Evolutionary conservation across 495 filamentous ascomycete genomes (phyloP).

Genomic region (Terfezia claveryi): DNA sequence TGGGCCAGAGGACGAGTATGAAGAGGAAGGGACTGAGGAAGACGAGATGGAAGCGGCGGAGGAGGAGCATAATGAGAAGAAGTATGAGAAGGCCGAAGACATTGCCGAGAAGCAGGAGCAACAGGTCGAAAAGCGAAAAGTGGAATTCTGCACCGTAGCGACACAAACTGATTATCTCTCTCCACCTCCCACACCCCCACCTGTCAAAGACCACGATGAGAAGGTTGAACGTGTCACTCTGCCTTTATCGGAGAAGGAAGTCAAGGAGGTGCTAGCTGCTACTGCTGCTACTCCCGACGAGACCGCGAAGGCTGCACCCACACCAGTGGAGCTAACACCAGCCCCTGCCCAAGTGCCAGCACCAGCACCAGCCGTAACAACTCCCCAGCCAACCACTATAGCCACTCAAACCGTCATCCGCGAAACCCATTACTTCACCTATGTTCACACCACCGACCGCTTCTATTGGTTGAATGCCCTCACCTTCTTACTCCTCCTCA

Average conservation of each 20-base stretch:
- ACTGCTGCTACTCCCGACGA: background rate
- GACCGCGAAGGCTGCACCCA: background rate
- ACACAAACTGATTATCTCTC: background rate
- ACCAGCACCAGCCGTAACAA: background rate
- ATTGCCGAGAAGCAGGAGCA: background rate
- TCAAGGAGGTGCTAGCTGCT: background rate
- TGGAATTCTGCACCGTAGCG: background rate
- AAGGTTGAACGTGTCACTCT: background rate
- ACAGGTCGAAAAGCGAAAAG: background rate
- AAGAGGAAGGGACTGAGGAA: background rate
- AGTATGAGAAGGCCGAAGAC: background rate
- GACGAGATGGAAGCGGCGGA: background rate
- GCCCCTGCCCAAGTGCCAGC: background rate
- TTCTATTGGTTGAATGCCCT: background rate
- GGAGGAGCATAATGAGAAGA: background rate
- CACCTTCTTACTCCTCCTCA: background rate
- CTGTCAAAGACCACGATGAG: background rate
- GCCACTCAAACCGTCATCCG: background rate
- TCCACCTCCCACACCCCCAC: background rate
- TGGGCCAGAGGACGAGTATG: background rate
- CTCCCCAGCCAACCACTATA: background rate
- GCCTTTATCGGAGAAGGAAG: background rate
- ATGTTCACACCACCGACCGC: background rate
- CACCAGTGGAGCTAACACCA: background rate
- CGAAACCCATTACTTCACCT: background rate